Percentiles rank a stretch among this genome's conserved stretches.
Conservation (phyloP, 306 rosid genomes). For the Clitoria ternatea region DNA sequence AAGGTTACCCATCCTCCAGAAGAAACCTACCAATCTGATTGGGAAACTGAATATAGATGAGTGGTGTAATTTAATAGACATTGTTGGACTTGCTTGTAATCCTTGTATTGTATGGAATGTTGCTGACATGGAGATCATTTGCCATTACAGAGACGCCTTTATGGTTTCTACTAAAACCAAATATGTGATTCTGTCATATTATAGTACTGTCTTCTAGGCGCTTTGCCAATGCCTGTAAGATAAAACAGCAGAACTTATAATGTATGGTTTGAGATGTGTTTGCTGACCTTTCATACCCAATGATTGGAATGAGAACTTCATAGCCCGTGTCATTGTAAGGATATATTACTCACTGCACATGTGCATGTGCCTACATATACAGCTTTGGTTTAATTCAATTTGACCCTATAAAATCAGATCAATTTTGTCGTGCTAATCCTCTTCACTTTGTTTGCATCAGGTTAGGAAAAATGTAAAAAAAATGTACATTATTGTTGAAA, state of each 20-base stretch:
- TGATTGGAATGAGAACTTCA: neutral
- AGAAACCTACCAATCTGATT: neutral
- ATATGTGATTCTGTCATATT: conserved; percentile 12
- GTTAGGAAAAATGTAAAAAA: neutral
- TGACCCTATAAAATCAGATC: neutral
- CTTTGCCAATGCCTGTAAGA: neutral
- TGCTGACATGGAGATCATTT: neutral
- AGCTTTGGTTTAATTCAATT: neutral
- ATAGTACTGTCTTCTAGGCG: neutral
- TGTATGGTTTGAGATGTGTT: neutral
- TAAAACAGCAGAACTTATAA: conserved; percentile 5
- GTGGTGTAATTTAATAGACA: neutral
- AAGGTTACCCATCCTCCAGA: neutral
- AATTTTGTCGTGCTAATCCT: neutral
- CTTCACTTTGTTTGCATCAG: neutral
- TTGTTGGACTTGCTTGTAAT: neutral
- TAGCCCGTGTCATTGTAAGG: neutral
- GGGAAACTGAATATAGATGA: neutral
- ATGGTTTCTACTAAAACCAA: neutral
- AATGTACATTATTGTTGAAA: too few species aligned
- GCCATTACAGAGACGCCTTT: neutral
- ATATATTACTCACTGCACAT: neutral
- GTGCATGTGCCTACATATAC: neutral
- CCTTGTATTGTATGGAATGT: neutral
- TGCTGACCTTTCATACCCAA: neutral